Evolutionary conservation across 345 rosid genomes (phyloP).

Genomic region (Arabidopsis arenosa): DNA sequence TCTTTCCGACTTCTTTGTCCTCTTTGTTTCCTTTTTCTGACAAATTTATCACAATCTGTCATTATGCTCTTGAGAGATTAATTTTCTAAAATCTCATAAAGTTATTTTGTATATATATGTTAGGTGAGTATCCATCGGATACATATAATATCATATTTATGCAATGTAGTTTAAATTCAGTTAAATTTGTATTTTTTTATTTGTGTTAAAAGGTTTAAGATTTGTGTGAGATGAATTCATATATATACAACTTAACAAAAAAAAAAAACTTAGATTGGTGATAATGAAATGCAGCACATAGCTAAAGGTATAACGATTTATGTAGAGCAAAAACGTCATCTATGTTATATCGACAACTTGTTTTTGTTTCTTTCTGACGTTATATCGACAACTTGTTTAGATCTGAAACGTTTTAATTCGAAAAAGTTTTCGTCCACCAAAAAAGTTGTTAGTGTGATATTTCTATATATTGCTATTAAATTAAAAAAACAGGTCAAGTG

Average conservation of each 20-base stretch:
- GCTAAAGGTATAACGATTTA: not conserved
- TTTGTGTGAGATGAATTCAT: not conserved
- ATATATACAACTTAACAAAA: not conserved
- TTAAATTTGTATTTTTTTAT: not conserved
- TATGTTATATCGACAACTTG: conserved; percentile 13
- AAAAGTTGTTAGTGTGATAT: conserved; percentile 24
- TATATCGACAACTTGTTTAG: conserved; percentile 18
- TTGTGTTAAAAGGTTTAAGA: no score
- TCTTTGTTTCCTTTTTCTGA: conserved; percentile 37
- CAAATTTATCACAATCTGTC: conserved; percentile 37
- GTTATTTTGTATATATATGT: not conserved
- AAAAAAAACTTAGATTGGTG: not conserved
- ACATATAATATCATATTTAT: not conserved
- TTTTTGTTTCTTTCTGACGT: not conserved
- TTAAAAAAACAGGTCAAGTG: conserved; percentile 19
- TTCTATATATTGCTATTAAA: not conserved
- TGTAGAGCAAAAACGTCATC: not conserved
- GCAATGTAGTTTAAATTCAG: not conserved
- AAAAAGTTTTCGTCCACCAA: conserved; percentile 14
- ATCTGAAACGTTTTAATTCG: not conserved
- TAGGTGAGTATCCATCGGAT: not conserved
- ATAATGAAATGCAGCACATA: conserved; percentile 9
- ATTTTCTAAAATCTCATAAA: conserved; percentile 1
- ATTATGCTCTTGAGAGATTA: not conserved
- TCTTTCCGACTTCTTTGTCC: conserved; percentile 33